Evolutionary conservation across 2,329 filamentous ascomycete species (phyloP).

Genomic region (Ophiocordyceps unilateralis): DNA sequence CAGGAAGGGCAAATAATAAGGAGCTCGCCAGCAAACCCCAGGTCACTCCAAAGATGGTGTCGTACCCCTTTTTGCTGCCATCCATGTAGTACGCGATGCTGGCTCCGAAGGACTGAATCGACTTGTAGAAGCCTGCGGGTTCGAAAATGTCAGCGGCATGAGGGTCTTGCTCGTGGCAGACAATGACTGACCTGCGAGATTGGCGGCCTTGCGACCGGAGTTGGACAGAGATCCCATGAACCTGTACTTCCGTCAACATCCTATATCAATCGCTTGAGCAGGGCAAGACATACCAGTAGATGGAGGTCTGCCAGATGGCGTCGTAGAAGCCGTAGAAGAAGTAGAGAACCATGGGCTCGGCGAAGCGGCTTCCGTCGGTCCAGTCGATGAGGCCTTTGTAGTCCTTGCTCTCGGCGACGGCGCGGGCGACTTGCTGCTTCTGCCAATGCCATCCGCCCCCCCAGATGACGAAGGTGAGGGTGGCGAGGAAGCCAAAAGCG

Average conservation of each 20-base stretch:
- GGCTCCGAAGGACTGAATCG: constrained; percentile 58
- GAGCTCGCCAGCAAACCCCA: constrained; percentile 65
- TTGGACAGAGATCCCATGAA: constrained; percentile 90
- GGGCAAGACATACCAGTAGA: constrained; percentile 68
- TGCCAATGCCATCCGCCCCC: constrained; percentile 71
- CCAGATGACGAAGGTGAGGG: constrained; percentile 63
- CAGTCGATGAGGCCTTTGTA: constrained; percentile 34
- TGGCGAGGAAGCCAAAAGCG: constrained; percentile 37
- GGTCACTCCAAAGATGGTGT: constrained; percentile 50
- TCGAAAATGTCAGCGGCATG: neutral
- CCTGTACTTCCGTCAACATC: constrained; percentile 21
- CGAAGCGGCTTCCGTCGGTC: constrained; percentile 33
- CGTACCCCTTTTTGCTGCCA: constrained; percentile 32
- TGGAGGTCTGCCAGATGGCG: constrained; percentile 73
- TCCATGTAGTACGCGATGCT: constrained; percentile 29
- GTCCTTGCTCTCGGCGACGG: constrained; percentile 6
- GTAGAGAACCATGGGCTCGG: constrained; percentile 73
- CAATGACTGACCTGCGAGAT: constrained; percentile 24
- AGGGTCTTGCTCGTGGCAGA: fast-evolving
- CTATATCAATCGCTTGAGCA: neutral
- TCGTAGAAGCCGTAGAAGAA: constrained; percentile 86
- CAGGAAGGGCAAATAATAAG: constrained; percentile 58
- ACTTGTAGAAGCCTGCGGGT: constrained; percentile 32
- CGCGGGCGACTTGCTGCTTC: constrained; percentile 29
- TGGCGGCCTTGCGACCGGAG: constrained; percentile 79